Base-by-base conservation (phyloP, 1,284 basidiomycete species). In the Trichosporon sp. region DNA sequence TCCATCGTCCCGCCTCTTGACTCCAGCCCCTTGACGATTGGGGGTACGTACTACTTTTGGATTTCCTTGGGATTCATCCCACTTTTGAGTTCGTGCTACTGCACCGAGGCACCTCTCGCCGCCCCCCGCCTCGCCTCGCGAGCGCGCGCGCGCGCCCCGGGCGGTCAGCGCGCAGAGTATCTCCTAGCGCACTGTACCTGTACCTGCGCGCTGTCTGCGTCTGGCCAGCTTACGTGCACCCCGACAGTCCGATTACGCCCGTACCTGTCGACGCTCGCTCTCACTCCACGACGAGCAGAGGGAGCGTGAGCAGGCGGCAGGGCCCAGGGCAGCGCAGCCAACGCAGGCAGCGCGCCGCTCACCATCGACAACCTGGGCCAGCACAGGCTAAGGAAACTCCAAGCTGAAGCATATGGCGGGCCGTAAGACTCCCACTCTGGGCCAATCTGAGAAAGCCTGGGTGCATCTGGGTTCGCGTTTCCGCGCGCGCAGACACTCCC, bases 21-120 rank as follows among this genome's bases (percentile, higher is more conserved):
- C 56, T 60, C 56, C 56, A 60, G 56, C 56, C 56, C 56, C 56
- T 60, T 29, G 56, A n/a, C 56, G 27, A n/a, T 32, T 60, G 27
- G 56, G 23, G 56, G 56, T 25, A 51, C 47, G 47, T 51, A 51
- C 47, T 51, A 51, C 47, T 51, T 51, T 60, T 60, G 27, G 56
- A 29, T n/a, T 31, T 60, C 27, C 56, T 31, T 31, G 56, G 56
- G 18, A 31, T 31, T 60, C 56, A 32, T 18, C 27, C 56, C 23
- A 25, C 56, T 32, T 60, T 60, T 32, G 56, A 60, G 29, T 60
- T 60, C 29, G 56, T 31, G 56, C 56, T 60, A 60, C 56, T 23
- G n/a, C 32, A 31, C 56, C 27, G 56, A 60, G 56, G 56, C 56
- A 60, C 56, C 8, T 13, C 56, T 60, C 5, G 31, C 56, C 18